Percentiles rank a stretch among this genome's conserved stretches.
phyloP scores from a whole-genome alignment of 2,329 filamentous ascomycete species.

The Aspergillus eucalypticola region DNA sequence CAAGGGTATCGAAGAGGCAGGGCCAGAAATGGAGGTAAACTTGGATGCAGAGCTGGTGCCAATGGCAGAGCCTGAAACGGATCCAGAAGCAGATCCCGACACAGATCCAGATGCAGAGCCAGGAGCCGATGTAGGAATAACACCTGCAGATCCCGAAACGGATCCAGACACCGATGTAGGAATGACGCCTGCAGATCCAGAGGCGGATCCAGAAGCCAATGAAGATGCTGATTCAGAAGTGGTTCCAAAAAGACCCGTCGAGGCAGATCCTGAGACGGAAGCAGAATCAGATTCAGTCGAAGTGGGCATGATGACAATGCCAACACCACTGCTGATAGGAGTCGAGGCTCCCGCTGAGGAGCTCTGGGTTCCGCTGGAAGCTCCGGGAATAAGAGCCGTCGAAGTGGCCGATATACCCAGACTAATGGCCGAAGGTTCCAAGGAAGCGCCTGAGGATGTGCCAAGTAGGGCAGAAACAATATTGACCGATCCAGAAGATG shows the following conservation, averaged over 20 bases:
- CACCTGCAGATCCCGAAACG: neutral
- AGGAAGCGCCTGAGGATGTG: neutral
- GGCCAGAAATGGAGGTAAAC: neutral
- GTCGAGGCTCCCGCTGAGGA: constrained; percentile 1
- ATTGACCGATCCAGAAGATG: constrained; percentile 3
- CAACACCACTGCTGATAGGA: neutral
- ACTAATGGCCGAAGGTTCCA: neutral
- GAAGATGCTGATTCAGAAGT: neutral
- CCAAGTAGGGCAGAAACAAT: constrained; percentile 8
- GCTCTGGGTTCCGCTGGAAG: neutral
- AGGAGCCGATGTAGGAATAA: neutral
- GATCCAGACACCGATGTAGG: constrained; percentile 6
- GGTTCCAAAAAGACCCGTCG: neutral
- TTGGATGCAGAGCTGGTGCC: neutral
- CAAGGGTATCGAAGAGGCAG: neutral
- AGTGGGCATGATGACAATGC: neutral
- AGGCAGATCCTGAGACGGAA: neutral
- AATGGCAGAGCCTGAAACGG: neutral
- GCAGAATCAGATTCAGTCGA: constrained; percentile 10
- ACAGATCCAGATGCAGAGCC: neutral
- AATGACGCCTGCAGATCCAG: neutral
- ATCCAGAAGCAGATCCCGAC: neutral
- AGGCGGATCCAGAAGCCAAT: neutral
- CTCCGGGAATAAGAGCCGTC: neutral
- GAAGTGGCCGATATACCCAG: constrained; percentile 1